Evolutionary conservation across 257 asterid species (phyloP), one percentile per base, ranked within the genome.

Genomic region (Perilla frutescens): DNA sequence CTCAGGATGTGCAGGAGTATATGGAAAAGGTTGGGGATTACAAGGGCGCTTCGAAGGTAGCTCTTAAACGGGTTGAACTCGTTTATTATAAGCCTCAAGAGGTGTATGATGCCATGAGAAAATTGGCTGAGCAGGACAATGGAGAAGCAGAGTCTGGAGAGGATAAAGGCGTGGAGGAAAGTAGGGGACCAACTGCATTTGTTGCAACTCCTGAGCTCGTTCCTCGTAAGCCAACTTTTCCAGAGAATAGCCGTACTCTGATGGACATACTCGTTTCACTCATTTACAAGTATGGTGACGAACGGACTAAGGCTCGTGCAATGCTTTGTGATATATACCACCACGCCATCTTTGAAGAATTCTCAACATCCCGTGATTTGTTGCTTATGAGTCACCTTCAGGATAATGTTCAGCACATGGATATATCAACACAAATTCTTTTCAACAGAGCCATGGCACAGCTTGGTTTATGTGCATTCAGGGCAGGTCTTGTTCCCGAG

Each of bases 311-410:
- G 81, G 99, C 99, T 45, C 98, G 98, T 57, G 99, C 99, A 1
- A 92, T 95, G 99, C 99, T 95, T 66, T 95, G 97, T 73, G 99
- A 95, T 80, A 95, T 95, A 29, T 95, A 95, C 74, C 90, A 95
- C 65, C 97, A 95, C 70, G 97, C 99, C 14, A 87, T 95, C 74
- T 77, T 85, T 44, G 97, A 92, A 54, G 92, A 92, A 15, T 95
- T 95, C 62, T 81, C 96, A 5, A 83, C 86, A 56, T 79, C 99
- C 26, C 96, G 98, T 20, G 98, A 95, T 77, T 78, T 95, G 81
- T 49, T 95, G 86, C 87, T 95, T 7, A 95, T 95, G 99, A 95
- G 99, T 85, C 99, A 88, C 84, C 89, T 95, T 71, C 99, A 92
- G 82, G 99, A 92, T 70, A 95, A 73, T 80, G 84, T 95, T 47